A percentile compares a stretch with the other conserved stretches of the same genome.
phyloP scores from a whole-genome alignment of 352 stramenopile genomes.

The Phytophthora multivora region DNA sequence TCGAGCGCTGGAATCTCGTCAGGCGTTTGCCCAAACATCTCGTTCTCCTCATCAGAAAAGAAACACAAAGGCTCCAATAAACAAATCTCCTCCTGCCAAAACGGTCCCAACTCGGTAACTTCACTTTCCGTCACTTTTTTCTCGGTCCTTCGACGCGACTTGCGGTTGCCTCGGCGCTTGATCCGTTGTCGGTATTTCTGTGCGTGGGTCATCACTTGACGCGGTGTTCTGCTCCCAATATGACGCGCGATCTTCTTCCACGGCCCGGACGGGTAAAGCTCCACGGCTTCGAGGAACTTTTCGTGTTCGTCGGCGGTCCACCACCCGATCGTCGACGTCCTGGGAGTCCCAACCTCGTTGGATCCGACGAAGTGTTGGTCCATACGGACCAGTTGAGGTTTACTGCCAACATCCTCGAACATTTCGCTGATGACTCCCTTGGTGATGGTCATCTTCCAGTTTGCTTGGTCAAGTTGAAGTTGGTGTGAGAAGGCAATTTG shows the following conservation, averaged over 20 bases:
- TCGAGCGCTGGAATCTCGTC: conserved; percentile 1
- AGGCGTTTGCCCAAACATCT: background rate
- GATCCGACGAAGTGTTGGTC: background rate
- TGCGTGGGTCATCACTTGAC: conserved; percentile 44
- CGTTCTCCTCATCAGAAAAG: background rate
- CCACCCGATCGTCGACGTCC: conserved; percentile 2
- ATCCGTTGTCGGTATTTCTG: conserved; percentile 49
- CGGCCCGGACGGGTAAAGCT: conserved; percentile 33
- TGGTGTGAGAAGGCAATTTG: conserved; percentile 1
- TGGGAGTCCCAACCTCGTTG: background rate
- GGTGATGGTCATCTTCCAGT: conserved; percentile 8
- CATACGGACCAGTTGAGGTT: conserved; percentile 6
- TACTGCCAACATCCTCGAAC: background rate
- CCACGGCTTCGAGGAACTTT: conserved; percentile 39
- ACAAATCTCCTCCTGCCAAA: background rate
- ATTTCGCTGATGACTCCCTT: conserved; percentile 2
- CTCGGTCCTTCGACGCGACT: background rate
- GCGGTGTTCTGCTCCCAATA: conserved; percentile 30
- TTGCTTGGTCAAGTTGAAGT: conserved; percentile 1
- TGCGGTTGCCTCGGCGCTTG: conserved; percentile 11
- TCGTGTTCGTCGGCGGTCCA: conserved; percentile 48
- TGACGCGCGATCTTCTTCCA: conserved; percentile 37
- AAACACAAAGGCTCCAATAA: conserved; percentile 2
- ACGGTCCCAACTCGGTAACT: background rate
- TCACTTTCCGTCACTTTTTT: background rate